phyloP scores from a whole-genome alignment of 1,284 basidiomycete species.

The Sanghuangporus baumii region DNA sequence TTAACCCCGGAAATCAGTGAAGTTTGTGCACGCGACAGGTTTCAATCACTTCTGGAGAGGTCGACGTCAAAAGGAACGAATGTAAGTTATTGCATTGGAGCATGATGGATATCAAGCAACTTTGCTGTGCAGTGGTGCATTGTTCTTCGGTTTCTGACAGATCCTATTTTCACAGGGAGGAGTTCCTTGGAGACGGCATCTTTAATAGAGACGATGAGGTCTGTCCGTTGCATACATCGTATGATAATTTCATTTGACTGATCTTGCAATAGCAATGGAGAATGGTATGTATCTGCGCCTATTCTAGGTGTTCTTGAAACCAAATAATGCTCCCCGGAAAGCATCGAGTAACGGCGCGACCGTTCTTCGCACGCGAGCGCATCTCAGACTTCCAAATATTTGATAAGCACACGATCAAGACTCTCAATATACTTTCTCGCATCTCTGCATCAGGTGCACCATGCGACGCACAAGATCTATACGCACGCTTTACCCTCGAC shows the following conservation, averaged over 20 bases:
- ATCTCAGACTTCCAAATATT: conserved; percentile 66
- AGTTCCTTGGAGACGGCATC: conserved; percentile 62
- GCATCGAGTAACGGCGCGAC: conserved; percentile 65
- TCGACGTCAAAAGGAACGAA: conserved; percentile 50
- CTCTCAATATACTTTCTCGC: conserved; percentile 44
- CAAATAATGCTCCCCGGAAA: conserved; percentile 22
- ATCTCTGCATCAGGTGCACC: conserved; percentile 34
- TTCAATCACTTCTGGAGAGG: conserved; percentile 65
- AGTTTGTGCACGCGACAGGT: conserved; percentile 61
- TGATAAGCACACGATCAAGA: conserved; percentile 45
- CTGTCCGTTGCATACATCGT: conserved; percentile 20
- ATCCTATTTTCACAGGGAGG: conserved; percentile 40
- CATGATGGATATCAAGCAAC: background rate
- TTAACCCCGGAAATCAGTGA: conserved; percentile 25
- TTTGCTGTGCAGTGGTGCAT: background rate
- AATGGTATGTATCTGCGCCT: conserved; percentile 31
- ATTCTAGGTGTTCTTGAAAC: background rate
- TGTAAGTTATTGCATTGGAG: conserved; percentile 35
- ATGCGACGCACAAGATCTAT: conserved; percentile 63
- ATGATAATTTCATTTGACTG: conserved; percentile 6
- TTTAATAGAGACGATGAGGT: conserved; percentile 71
- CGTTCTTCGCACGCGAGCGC: conserved; percentile 67
- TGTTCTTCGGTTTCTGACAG: background rate
- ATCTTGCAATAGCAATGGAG: conserved; percentile 40
- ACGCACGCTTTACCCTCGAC: conserved; percentile 63